Conservation (phyloP, 768 basidiomycete species). For the Leucocoprinus birnbaumii region DNA sequence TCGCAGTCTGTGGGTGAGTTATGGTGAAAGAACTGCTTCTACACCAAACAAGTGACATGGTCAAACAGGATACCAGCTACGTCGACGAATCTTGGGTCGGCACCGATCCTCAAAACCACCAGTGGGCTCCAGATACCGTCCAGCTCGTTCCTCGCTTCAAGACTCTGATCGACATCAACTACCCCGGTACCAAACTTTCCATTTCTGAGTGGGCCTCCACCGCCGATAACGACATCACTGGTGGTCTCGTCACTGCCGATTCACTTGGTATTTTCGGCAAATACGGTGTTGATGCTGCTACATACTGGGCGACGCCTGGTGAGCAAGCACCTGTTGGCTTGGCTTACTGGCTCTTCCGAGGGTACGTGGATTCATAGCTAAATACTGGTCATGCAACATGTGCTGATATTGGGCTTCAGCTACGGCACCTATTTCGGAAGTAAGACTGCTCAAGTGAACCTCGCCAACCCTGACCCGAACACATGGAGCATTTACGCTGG, state of each 20-base stretch:
- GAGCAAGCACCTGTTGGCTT: conserved; percentile 47
- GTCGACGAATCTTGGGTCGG: conserved; percentile 56
- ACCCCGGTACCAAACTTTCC: conserved; percentile 53
- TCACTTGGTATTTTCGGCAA: conserved; percentile 48
- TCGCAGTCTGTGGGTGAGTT: conserved; percentile 45
- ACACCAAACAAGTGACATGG: background rate
- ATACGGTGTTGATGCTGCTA: conserved; percentile 46
- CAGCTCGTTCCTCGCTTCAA: conserved; percentile 48
- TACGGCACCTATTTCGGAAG: conserved; percentile 45
- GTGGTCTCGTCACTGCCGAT: conserved; percentile 51
- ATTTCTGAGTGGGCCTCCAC: conserved; percentile 50
- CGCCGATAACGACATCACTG: conserved; percentile 47
- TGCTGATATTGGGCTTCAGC: conserved; percentile 20
- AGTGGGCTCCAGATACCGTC: conserved; percentile 42
- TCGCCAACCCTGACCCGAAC: conserved; percentile 36
- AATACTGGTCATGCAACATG: background rate
- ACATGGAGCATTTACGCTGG: conserved; percentile 45
- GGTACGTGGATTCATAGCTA: conserved; percentile 28
- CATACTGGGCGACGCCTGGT: conserved; percentile 50
- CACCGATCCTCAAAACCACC: conserved; percentile 38
- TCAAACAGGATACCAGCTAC: conserved; percentile 40
- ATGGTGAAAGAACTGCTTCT: too few relatives aligned
- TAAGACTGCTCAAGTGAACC: conserved; percentile 41
- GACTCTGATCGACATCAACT: conserved; percentile 42
- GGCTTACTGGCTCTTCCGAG: conserved; percentile 56